These are phyloP conservation scores for Candida maltosa DNA, from an alignment of 805 yeast species.

Conservation along the genomic window DNA sequence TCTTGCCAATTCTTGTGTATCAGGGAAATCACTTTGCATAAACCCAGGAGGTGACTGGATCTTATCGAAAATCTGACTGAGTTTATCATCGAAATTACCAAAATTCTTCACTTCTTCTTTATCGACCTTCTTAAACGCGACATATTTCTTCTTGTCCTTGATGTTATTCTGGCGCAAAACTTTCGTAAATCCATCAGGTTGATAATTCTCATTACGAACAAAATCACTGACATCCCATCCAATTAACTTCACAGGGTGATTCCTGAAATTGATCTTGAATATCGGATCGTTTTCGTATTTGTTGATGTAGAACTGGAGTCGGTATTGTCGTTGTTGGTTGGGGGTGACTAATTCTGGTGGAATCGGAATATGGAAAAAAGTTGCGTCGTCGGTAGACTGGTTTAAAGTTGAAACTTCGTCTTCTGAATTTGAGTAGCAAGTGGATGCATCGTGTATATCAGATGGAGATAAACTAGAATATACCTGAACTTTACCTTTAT, in stretches of 20 bases:
- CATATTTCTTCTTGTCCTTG: conserved; percentile 5
- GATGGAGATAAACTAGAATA: too few species aligned
- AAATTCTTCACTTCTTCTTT: conserved; percentile 8
- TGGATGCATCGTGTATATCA: too few species aligned
- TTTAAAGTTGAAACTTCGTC: too few species aligned
- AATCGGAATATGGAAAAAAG: conserved; percentile 2
- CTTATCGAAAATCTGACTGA: conserved; percentile 32
- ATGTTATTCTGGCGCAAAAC: conserved; percentile 5
- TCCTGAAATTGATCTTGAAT: conserved; percentile 21
- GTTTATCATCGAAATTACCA: conserved; percentile 11
- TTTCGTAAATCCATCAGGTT: conserved; percentile 1
- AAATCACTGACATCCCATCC: conserved; percentile 37
- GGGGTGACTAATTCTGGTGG: conserved; percentile 4
- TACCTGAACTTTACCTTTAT: too few species aligned
- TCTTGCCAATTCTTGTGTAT: conserved; percentile 26
- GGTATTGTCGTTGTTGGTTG: conserved; percentile 6
- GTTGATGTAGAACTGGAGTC: conserved; percentile 12
- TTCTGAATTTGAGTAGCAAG: too few species aligned
- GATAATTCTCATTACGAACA: conserved; percentile 11
- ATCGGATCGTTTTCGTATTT: conserved; percentile 16
- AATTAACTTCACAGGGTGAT: conserved; percentile 35
- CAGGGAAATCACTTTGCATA: conserved; percentile 35
- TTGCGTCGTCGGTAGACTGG: too few species aligned
- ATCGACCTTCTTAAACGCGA: conserved; percentile 2
- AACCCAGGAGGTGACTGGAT: conserved; percentile 40